Conservation (phyloP, 2,329 filamentous ascomycete genomes). For the Paracoccidioides brasiliensis region DNA sequence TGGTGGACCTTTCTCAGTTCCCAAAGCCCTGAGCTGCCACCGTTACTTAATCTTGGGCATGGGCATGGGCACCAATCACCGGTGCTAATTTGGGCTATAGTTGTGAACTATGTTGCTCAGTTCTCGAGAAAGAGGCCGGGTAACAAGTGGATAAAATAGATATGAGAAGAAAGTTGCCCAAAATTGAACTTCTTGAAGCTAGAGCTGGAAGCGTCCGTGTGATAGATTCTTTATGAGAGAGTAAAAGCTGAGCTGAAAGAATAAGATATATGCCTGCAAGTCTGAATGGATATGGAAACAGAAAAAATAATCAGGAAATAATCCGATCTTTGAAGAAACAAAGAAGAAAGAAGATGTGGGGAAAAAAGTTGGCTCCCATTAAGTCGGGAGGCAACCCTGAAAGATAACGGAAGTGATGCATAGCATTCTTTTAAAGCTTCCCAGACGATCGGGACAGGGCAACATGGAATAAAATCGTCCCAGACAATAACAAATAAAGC, state of each 20-base stretch:
- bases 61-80: not conserved
- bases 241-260: not conserved
- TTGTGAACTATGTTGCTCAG: not conserved
- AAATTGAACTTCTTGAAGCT: not conserved
- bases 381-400: not conserved
- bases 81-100: not conserved
- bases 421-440: slow-evolving; percentile 13
- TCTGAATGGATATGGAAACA: not conserved
- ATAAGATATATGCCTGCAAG: not conserved
- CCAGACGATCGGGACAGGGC: slow-evolving; percentile 13
- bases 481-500: not conserved
- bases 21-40: not conserved
- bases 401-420: slow-evolving; percentile 5
- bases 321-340: not conserved
- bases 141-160: not conserved
- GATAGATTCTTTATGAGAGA: not conserved
- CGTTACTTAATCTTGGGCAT: not conserved
- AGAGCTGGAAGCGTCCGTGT: not conserved
- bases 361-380: not conserved
- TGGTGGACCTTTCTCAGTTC: not conserved
- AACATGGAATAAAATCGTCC: slow-evolving; percentile 2
- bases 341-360: not conserved
- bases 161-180: not conserved
- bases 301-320: not conserved
- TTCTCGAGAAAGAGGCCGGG: not conserved